Percentiles rank a stretch among this genome's conserved stretches.
These are phyloP conservation scores for Mallotus nudiflorus DNA, from an alignment of 345 rosid species.

Conservation along the genomic window DNA sequence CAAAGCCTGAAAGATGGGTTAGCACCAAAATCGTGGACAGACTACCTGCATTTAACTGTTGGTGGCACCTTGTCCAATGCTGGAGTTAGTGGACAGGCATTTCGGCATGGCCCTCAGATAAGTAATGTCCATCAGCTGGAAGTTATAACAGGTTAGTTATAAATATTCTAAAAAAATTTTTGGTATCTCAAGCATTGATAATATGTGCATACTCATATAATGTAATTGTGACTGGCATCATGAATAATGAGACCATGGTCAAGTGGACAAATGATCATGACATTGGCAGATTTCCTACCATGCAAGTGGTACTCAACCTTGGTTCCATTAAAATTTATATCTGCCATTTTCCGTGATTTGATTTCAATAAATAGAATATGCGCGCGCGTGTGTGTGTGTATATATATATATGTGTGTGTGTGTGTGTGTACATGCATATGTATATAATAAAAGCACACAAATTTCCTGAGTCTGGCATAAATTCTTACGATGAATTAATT, in stretches of 20 bases:
- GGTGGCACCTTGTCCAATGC: constrained; percentile 41
- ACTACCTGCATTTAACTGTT: constrained; percentile 32
- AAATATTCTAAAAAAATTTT: neutral
- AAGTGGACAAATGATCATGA: constrained; percentile 18
- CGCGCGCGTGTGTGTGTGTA: too few relatives aligned
- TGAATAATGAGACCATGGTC: constrained; percentile 9
- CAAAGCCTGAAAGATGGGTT: constrained; percentile 27
- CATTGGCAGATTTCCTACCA: constrained; percentile 21
- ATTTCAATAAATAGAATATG: neutral
- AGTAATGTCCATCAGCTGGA: constrained; percentile 34
- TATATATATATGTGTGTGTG: neutral
- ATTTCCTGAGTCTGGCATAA: constrained; percentile 4
- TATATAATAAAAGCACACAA: neutral
- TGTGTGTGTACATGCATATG: too few relatives aligned
- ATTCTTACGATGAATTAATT: constrained; percentile 18
- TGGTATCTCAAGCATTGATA: constrained; percentile 16
- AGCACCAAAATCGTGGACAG: constrained; percentile 39
- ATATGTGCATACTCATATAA: constrained; percentile 9
- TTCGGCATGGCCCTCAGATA: constrained; percentile 37
- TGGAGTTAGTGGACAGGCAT: constrained; percentile 39
- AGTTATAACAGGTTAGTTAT: constrained; percentile 32
- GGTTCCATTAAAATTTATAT: constrained; percentile 12
- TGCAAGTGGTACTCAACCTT: constrained; percentile 16
- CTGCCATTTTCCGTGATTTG: neutral
- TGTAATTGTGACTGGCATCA: constrained; percentile 14